Evolutionary conservation across 371 early-diverging fungal genomes (phyloP), one percentile per base, ranked within the genome.

Genomic region (Lichtheimia corymbifera): DNA sequence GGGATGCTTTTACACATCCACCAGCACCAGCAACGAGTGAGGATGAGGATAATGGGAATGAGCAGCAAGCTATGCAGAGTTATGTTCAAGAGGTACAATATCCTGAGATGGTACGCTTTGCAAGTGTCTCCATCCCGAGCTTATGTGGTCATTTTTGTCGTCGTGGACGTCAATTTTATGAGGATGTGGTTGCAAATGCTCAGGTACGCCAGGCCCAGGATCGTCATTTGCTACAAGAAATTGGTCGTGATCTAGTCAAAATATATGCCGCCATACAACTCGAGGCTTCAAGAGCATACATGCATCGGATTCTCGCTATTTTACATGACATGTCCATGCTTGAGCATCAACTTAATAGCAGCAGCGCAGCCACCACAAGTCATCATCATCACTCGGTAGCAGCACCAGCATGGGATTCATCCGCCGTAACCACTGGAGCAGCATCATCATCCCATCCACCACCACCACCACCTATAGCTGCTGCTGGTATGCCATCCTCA

Each of bases 221-320:
- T 25, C 50, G 54, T 22, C 58, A 53, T 20, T 41, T 59, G 22
- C 44, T 68, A 11, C 64, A 68, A 35, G 56, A 54, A 30, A 56
- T 68, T 18, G 64, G 62, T 3, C 62, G 64, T 18, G 64, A 68
- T 20, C 44, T 68, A 1, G 59, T 64, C 30, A 54, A 61, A 1
- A 50, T 54, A 3, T 68, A 68, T 24, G 43, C 64, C 0, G 59
- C 59, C 25, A 40, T 68, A 6, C 64, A 68, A 35, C 41, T 68
- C 18, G 68, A 50, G 28, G 55, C 61, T 13, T 60, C 68, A 20
- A 53, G 68, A 15, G 44, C 61, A 1, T 18, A 47, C 15, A 61
- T 68, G 64, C 68, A 68, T 17, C 68, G 64, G 6, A 55, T 61
- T 3, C 50, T 68, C 4, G 22, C 55, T 14, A 68, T 68, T 35